Conservation (phyloP, 2,329 filamentous ascomycete genomes). For the Aspergillus sp. region DNA sequence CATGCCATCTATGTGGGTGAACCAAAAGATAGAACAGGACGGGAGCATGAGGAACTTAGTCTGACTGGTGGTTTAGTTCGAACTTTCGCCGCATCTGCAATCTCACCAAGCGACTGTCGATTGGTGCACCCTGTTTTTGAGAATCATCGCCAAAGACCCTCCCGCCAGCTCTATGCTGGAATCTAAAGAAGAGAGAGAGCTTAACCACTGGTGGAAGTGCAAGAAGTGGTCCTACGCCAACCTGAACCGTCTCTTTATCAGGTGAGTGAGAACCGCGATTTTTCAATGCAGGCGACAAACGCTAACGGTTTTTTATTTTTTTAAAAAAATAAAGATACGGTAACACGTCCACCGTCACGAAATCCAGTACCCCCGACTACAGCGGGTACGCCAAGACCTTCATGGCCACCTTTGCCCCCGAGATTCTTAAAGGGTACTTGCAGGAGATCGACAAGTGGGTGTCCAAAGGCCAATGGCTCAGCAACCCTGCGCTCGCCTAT, state of each 20-base stretch:
- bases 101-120: slow-evolving; percentile 80
- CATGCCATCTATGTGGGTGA: slow-evolving; percentile 86
- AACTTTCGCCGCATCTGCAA: slow-evolving; percentile 73
- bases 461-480: slow-evolving; percentile 87
- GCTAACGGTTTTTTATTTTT: slow-evolving; percentile 4
- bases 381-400: slow-evolving; percentile 84
- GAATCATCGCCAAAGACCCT: slow-evolving; percentile 78
- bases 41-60: slow-evolving; percentile 5
- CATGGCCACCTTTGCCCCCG: slow-evolving; percentile 83
- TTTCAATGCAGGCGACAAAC: not conserved
- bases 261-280: slow-evolving; percentile 48
- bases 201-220: slow-evolving; percentile 98
- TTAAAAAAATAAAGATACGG: slow-evolving; percentile 66
- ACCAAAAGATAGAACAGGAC: not conserved
- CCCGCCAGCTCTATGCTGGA: slow-evolving; percentile 76
- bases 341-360: slow-evolving; percentile 71
- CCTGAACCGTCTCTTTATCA: slow-evolving; percentile 88
- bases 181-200: slow-evolving; percentile 77
- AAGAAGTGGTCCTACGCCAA: slow-evolving; percentile 99
- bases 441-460: slow-evolving; percentile 97
- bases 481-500: slow-evolving; percentile 87
- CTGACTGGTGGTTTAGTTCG: slow-evolving; percentile 59
- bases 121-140: slow-evolving; percentile 94
- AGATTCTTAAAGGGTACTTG: slow-evolving; percentile 93
- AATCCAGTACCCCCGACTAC: slow-evolving; percentile 70